Base-by-base conservation (phyloP, 1,284 basidiomycete genomes). In the Apiotrichum brassicae region DNA sequence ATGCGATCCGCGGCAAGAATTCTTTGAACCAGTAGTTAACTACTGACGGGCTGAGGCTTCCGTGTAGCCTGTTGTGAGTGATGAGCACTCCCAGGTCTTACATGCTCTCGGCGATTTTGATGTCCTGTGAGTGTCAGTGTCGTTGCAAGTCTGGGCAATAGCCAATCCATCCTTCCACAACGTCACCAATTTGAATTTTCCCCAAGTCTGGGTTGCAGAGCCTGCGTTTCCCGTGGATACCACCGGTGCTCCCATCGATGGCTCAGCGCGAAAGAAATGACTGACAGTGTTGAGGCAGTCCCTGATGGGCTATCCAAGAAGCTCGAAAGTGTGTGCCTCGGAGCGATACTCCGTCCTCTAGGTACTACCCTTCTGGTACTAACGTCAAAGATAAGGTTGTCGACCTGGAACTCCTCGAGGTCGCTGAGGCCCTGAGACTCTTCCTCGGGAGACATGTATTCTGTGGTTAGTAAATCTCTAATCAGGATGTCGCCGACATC, bases 81-180 rank as follows among this genome's bases (percentile, higher is more conserved):
- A 3, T 16, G 16, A 4, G 5, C 13, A 36, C 16, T n/a, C 16
- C 16, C 13, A 13, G 20, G 28, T 30, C 43, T 28, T 12, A 55
- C 53, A 55, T 55, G 49, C 49, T 51, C 40, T 55, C 53, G n/a
- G 53, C 49, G 20, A 55, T 55, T 26, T 51, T 51, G 39, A 55
- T 55, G 38, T 55, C 53, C 53, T 55, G 23, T 19, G 16, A 26
- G 43, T 19, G 38, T 41, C 16, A 41, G 26, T 14, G n/a, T n/a
- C n/a, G n/a, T n/a, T n/a, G n/a, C n/a, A n/a, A n/a, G n/a, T n/a
- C n/a, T n/a, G n/a, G n/a, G n/a, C n/a, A n/a, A n/a, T n/a, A n/a
- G n/a, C n/a, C n/a, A n/a, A n/a, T n/a, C n/a, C n/a, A n/a, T n/a
- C n/a, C n/a, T n/a, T n/a, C n/a, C n/a, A n/a, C n/a, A n/a, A n/a